Evolutionary conservation across 768 basidiomycete genomes (phyloP).

Genomic region (Chalciporus piperatus): DNA sequence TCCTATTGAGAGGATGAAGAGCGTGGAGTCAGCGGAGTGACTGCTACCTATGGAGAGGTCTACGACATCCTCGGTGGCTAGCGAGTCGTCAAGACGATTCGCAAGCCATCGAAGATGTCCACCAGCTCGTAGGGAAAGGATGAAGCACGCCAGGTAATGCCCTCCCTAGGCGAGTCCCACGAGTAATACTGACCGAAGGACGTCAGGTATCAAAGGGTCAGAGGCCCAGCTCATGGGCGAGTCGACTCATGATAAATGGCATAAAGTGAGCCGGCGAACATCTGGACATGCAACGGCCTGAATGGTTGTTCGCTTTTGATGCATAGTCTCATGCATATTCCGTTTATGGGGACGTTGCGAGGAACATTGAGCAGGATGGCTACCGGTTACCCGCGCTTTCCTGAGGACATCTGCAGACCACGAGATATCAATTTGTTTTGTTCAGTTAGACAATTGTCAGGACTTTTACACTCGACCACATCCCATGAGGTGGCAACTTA

Average conservation of each 20-base stretch:
- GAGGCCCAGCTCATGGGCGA: slow-evolving; percentile 23
- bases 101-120: slow-evolving; percentile 40
- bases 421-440: not conserved
- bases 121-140: slow-evolving; percentile 15
- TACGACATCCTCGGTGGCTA: too few species aligned
- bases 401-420: not conserved
- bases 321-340: slow-evolving; percentile 20
- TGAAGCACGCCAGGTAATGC: slow-evolving; percentile 7
- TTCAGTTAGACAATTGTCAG: too few species aligned
- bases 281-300: slow-evolving; percentile 18
- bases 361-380: slow-evolving; percentile 13
- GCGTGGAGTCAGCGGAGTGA: slow-evolving; percentile 6
- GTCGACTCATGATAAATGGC: slow-evolving; percentile 24
- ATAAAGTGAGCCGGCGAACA: slow-evolving; percentile 16
- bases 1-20: slow-evolving; percentile 19
- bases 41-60: slow-evolving; percentile 17
- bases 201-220: slow-evolving; percentile 23
- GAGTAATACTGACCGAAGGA: not conserved
- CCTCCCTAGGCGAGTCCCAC: not conserved
- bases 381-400: slow-evolving; percentile 12
- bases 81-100: slow-evolving; percentile 44
- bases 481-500: too few species aligned
- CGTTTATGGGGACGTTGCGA: slow-evolving; percentile 8
- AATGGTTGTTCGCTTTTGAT: slow-evolving; percentile 23
- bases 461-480: too few species aligned